Conservation (phyloP, 2,329 filamentous ascomycete species). For the Xylariales sp. region DNA sequence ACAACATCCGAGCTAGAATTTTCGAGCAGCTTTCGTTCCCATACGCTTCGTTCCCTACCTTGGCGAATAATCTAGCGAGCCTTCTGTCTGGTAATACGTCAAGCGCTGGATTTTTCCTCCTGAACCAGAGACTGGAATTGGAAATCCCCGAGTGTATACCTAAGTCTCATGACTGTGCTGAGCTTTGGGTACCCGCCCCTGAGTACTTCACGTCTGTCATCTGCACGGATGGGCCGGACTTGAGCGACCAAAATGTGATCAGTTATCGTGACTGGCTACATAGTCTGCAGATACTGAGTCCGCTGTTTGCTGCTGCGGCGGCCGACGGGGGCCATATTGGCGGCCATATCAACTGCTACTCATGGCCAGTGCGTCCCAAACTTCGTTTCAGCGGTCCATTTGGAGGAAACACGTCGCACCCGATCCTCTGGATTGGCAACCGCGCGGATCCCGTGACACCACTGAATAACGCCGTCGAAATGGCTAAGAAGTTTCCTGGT, state of each 20-base stretch:
- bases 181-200: background rate
- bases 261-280: background rate
- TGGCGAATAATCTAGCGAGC: background rate
- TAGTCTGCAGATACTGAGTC: background rate
- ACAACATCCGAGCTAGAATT: background rate
- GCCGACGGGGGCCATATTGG: background rate
- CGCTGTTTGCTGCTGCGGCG: background rate
- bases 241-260: background rate
- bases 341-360: background rate
- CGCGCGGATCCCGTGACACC: background rate
- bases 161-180: too few relatives aligned
- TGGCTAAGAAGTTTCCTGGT: background rate
- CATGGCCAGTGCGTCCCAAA: background rate
- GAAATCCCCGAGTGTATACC: background rate
- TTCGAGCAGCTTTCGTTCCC: background rate
- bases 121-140: background rate
- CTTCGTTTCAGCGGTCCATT: background rate
- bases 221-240: background rate
- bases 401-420: background rate
- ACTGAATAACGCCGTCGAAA: background rate
- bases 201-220: background rate
- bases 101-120: background rate
- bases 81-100: background rate
- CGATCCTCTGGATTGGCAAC: background rate
- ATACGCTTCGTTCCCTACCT: background rate